These are phyloP conservation scores for Vitis hybrid DNA, from an alignment of 177 flowering plant species.

Conservation along the genomic window DNA sequence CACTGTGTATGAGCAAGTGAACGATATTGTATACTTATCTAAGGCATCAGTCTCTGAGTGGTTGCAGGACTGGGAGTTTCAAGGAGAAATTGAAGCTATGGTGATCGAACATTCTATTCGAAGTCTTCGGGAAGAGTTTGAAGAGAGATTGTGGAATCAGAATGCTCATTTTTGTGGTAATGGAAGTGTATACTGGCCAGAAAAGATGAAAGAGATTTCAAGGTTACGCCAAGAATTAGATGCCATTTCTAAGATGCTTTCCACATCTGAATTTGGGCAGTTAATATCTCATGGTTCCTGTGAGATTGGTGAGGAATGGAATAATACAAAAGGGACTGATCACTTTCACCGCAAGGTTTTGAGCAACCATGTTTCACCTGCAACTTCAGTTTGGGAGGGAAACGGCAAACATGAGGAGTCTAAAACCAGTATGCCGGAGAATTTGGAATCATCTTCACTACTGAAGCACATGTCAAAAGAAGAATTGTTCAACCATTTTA, in stretches of 20 bases:
- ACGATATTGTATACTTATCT: conserved; percentile 26
- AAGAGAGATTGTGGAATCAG: conserved; percentile 38
- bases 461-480: conserved; percentile 55
- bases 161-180: conserved; percentile 24
- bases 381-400: conserved; percentile 32
- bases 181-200: conserved; percentile 26
- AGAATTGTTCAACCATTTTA: conserved; percentile 43
- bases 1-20: conserved; percentile 24
- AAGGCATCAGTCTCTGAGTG: conserved; percentile 36
- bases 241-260: conserved; percentile 42
- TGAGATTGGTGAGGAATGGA: conserved; percentile 45
- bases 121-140: conserved; percentile 44
- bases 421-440: conserved; percentile 31
- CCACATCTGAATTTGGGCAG: conserved; percentile 45
- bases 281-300: conserved; percentile 50
- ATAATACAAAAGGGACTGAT: conserved; percentile 32
- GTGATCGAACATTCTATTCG: conserved; percentile 44
- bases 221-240: conserved; percentile 62
- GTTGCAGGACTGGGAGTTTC: conserved; percentile 46
- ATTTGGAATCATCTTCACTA: conserved; percentile 34
- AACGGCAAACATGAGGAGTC: conserved; percentile 49
- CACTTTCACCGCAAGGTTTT: conserved; percentile 42
- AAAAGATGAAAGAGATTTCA: conserved; percentile 51
- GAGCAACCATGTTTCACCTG: conserved; percentile 25
- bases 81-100: conserved; percentile 47